Evolutionary conservation across 2,329 filamentous ascomycete species (phyloP).

Genomic region (Colletotrichum sp.): DNA sequence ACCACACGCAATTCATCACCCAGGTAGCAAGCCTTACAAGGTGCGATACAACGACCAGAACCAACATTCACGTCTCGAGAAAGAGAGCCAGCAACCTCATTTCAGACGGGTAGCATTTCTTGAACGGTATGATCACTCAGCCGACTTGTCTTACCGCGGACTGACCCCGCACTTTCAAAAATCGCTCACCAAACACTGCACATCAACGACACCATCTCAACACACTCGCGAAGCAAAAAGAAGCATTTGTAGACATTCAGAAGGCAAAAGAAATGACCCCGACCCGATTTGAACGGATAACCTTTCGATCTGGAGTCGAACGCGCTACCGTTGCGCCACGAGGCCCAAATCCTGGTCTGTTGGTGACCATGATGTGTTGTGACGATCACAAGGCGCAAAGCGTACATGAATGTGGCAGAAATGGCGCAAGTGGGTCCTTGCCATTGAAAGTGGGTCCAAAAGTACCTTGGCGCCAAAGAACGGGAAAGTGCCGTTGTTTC

Average conservation of each 20-base stretch:
- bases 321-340: slow-evolving; percentile 19
- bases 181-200: background rate
- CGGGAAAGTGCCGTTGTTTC: background rate
- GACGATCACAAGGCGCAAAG: rapidly evolving
- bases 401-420: background rate
- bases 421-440: background rate
- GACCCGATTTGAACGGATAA: slow-evolving; percentile 20
- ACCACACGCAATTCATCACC: background rate
- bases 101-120: background rate
- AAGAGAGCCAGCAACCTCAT: background rate
- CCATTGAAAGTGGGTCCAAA: background rate
- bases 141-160: background rate
- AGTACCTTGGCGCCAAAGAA: background rate
- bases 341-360: background rate
- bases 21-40: background rate
- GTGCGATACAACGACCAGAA: rapidly evolving
- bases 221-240: background rate
- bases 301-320: slow-evolving; percentile 21
- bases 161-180: background rate
- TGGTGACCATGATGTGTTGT: background rate
- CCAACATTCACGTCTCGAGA: background rate
- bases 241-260: background rate
- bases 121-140: background rate
- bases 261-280: slow-evolving; percentile 1
- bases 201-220: background rate